These are phyloP conservation scores for Elsinoe perseae DNA, from an alignment of 2,329 filamentous ascomycete species.

Conservation along the genomic window DNA sequence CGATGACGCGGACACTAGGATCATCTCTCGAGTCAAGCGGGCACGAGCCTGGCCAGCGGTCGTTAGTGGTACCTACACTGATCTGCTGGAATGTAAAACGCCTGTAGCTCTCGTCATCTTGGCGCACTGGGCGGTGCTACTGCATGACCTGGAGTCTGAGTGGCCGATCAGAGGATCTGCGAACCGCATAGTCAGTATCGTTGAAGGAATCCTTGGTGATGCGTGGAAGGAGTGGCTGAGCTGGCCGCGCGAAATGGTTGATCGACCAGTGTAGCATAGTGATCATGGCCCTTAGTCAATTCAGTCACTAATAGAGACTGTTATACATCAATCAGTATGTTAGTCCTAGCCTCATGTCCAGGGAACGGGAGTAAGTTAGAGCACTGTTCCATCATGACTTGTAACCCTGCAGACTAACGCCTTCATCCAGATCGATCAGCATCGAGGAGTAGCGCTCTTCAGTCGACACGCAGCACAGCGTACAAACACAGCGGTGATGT, in stretches of 20 bases:
- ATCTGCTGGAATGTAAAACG: not conserved
- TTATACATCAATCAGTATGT: no score
- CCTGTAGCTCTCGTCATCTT: constrained; percentile 4
- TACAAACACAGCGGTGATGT: no score
- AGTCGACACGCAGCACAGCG: no score
- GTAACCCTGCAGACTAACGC: no score
- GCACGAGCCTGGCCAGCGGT: constrained; percentile 1
- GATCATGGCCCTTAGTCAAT: not conserved
- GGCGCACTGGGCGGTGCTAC: constrained; percentile 1
- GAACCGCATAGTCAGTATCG: not conserved
- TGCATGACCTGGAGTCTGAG: not conserved
- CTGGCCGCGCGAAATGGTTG: constrained; percentile 2
- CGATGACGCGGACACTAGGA: not conserved
- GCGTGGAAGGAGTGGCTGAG: constrained; percentile 1
- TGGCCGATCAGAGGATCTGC: constrained; percentile 3
- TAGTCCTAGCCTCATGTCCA: no score
- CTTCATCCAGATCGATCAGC: no score
- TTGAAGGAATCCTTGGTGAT: not conserved
- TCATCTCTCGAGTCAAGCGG: not conserved
- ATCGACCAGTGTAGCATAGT: not conserved
- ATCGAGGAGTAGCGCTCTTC: no score
- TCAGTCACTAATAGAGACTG: no score
- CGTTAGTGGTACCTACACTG: not conserved
- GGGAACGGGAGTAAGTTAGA: no score
- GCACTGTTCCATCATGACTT: no score